phyloP scores from a whole-genome alignment of 352 stramenopile species.

The Pythium scleroteichum region DNA sequence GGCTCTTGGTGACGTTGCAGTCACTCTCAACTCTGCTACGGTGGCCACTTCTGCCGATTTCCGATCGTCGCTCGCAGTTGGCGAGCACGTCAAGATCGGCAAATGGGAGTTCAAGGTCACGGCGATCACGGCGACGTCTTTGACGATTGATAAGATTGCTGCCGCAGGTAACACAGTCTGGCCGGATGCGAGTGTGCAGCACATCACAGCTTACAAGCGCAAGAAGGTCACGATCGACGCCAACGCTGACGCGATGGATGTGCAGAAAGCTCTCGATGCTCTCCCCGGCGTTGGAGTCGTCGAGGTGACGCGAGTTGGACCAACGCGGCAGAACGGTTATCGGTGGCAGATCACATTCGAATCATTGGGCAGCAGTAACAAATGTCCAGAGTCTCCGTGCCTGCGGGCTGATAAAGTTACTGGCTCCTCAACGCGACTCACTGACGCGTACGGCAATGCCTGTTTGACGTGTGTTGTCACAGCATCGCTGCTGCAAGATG shows the following conservation, averaged over 20 bases:
- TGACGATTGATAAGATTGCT: slow-evolving; percentile 42
- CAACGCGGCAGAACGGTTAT: slow-evolving; percentile 58
- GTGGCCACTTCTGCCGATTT: slow-evolving; percentile 58
- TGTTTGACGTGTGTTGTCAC: slow-evolving; percentile 51
- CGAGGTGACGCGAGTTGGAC: slow-evolving; percentile 55
- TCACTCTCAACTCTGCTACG: slow-evolving; percentile 31
- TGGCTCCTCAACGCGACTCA: slow-evolving; percentile 33
- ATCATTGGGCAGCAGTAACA: slow-evolving; percentile 52
- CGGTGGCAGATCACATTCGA: slow-evolving; percentile 70
- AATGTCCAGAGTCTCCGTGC: slow-evolving; percentile 58
- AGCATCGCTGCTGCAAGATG: slow-evolving; percentile 39
- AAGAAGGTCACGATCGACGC: slow-evolving; percentile 65
- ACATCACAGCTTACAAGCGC: slow-evolving; percentile 65
- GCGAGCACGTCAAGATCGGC: slow-evolving; percentile 66
- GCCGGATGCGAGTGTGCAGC: slow-evolving; percentile 34
- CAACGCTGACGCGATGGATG: slow-evolving; percentile 51
- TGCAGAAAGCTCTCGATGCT: slow-evolving; percentile 42
- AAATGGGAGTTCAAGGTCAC: slow-evolving; percentile 46
- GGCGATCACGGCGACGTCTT: slow-evolving; percentile 23
- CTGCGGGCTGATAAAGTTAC: slow-evolving; percentile 55
- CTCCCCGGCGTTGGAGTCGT: slow-evolving; percentile 60
- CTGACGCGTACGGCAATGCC: slow-evolving; percentile 42
- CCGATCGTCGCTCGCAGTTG: slow-evolving; percentile 27
- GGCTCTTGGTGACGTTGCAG: slow-evolving; percentile 59
- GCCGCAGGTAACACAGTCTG: slow-evolving; percentile 32